Base-by-base conservation (phyloP, 2,329 filamentous ascomycete genomes). In the Diaporthe batatas region DNA sequence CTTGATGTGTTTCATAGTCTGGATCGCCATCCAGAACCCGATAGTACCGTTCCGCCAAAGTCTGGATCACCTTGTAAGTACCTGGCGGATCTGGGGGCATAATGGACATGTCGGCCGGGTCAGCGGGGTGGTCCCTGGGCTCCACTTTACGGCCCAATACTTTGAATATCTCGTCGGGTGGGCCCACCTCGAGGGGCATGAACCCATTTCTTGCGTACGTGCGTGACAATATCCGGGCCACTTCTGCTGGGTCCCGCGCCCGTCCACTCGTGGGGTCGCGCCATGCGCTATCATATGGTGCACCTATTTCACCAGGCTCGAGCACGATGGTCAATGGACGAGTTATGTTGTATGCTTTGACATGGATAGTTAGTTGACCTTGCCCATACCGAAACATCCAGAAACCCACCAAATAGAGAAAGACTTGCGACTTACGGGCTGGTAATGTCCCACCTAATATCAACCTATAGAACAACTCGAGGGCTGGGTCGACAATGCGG, bases 121-220 rank as follows among this genome's bases (percentile, higher is more conserved):
- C 57, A 29, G 57, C 57, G 42, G 57, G 36, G 36, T 59, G 36
- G 23, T 59, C 57, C 12, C n/a, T 6, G 6, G 36, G n/a, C 3
- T 44, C 57, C n/a, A 59, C 57, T n/a, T n/a, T 59, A 16, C 57
- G 57, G 16, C 36, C 57, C 57, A 59, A 44, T 6, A 21, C 21
- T 34, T 34, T 32, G 8, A 18, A 12, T 25, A 6, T 5, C 7
- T 16, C 21, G 6, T 36, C n/a, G 21, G 2, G 32, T 8, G 10
- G 29, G 16, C 23, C 53, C 18, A 18, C 25, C 53, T 18, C 53
- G 10, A 59, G n/a, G 6, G 2, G 36, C 7, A 59, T 29, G 36
- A 42, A 59, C 18, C 36, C 57, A 25, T 59, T 59, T 5, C 57
- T 59, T 44, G 34, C 14, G 18, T 44, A 42, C 5, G 12, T 29